A percentile compares a stretch with the other conserved stretches of the same genome.
Conservation (phyloP, 495 filamentous ascomycete genomes). For the Penicillium psychrofluorescens region DNA sequence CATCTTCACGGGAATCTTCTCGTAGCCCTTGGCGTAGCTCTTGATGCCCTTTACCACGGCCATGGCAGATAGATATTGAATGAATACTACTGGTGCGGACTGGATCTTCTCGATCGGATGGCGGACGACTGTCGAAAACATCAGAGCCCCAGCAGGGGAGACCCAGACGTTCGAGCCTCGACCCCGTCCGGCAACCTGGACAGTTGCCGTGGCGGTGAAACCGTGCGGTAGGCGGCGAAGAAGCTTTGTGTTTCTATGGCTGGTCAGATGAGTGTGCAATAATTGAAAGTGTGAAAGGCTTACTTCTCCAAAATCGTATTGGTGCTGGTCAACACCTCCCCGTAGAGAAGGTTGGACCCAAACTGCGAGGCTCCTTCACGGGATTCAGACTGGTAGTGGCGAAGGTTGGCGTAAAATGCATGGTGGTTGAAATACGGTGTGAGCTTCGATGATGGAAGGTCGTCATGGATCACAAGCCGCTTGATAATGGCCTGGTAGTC, state of each 20-base stretch:
- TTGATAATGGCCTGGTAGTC: constrained; percentile 74
- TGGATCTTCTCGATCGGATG: constrained; percentile 65
- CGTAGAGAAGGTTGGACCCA: constrained; percentile 76
- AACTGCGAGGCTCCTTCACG: constrained; percentile 53
- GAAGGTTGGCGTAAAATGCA: constrained; percentile 67
- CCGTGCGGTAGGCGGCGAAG: constrained; percentile 72
- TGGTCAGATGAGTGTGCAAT: constrained; percentile 7
- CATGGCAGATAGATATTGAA: constrained; percentile 87
- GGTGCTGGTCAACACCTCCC: constrained; percentile 88
- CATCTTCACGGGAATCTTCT: constrained; percentile 67
- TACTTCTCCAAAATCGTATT: constrained; percentile 93
- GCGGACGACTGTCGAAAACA: constrained; percentile 80
- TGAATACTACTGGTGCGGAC: constrained; percentile 80
- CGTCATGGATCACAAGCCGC: constrained; percentile 58
- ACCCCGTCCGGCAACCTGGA: constrained; percentile 85
- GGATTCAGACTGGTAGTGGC: constrained; percentile 54
- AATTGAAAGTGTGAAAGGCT: constrained; percentile 2
- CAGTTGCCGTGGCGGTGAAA: constrained; percentile 84
- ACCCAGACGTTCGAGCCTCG: constrained; percentile 94
- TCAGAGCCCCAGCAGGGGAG: constrained; percentile 75
- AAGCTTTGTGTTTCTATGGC: constrained; percentile 62
- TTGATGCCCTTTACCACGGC: constrained; percentile 86
- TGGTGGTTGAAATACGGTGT: constrained; percentile 88
- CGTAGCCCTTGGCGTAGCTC: constrained; percentile 69
- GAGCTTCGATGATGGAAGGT: constrained; percentile 62